Evolutionary conservation across 2,329 filamentous ascomycete species (phyloP).

Genomic region (Sporothrix sp.): DNA sequence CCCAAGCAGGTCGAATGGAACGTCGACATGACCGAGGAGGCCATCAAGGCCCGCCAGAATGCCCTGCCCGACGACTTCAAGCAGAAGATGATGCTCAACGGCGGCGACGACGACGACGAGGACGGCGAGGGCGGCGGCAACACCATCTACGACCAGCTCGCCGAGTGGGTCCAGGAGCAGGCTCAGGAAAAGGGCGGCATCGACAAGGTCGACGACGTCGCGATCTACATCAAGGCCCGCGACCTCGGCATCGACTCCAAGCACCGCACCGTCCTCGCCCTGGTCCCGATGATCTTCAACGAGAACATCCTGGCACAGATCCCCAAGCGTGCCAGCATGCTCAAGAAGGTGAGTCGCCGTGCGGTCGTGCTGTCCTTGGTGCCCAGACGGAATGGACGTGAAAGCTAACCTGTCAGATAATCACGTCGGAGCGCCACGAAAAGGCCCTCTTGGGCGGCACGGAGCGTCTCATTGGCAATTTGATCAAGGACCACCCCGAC

Average conservation of each 20-base stretch:
- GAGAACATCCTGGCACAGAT: slow-evolving; percentile 85
- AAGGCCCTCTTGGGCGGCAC: slow-evolving; percentile 92
- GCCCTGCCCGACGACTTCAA: slow-evolving; percentile 92
- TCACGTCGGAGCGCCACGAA: slow-evolving; percentile 86
- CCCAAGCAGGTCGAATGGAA: slow-evolving; percentile 85
- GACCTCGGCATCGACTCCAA: slow-evolving; percentile 90
- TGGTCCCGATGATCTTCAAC: slow-evolving; percentile 89
- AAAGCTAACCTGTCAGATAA: no score
- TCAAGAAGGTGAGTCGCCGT: slow-evolving; percentile 74
- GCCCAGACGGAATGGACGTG: no score
- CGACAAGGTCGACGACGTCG: slow-evolving; percentile 73
- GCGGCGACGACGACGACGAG: slow-evolving; percentile 69
- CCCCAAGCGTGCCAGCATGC: slow-evolving; percentile 68
- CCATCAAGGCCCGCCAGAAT: slow-evolving; percentile 87
- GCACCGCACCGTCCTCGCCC: slow-evolving; percentile 84
- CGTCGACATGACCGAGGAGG: slow-evolving; percentile 91
- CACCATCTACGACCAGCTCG: slow-evolving; percentile 80
- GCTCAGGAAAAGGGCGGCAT: slow-evolving; percentile 63
- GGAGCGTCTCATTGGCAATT: slow-evolving; percentile 71
- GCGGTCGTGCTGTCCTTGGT: no score
- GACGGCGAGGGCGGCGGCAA: slow-evolving; percentile 66
- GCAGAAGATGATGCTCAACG: slow-evolving; percentile 72
- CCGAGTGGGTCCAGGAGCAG: slow-evolving; percentile 78
- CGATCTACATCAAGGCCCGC: slow-evolving; percentile 94
- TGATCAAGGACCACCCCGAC: slow-evolving; percentile 67